A percentile compares a stretch with the other conserved stretches of the same genome.
Conservation (phyloP, 2,329 filamentous ascomycete genomes). For the Curvularia spicifera region DNA sequence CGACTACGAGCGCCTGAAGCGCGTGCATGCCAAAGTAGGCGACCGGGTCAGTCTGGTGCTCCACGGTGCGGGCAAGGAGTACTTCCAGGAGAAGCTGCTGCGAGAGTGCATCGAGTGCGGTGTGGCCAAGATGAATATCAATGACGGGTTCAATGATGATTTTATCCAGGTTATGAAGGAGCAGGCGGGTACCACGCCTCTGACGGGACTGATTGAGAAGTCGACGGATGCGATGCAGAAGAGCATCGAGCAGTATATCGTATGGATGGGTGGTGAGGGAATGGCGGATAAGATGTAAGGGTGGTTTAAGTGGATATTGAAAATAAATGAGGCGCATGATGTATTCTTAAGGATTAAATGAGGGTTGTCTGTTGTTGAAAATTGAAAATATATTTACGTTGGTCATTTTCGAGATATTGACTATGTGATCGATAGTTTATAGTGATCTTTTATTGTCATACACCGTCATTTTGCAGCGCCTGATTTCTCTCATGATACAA, state of each 20-base stretch:
- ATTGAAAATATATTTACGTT: too few species aligned
- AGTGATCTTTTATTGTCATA: too few species aligned
- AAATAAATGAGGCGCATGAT: background rate
- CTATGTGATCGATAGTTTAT: too few species aligned
- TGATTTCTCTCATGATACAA: too few species aligned
- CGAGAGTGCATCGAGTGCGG: constrained; percentile 61
- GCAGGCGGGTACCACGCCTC: constrained; percentile 58
- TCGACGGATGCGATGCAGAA: constrained; percentile 62
- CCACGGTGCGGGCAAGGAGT: constrained; percentile 63
- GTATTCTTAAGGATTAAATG: background rate
- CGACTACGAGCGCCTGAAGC: constrained; percentile 43
- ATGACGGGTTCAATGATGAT: constrained; percentile 63
- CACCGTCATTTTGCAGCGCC: too few species aligned
- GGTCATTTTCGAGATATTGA: too few species aligned
- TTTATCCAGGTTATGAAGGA: constrained; percentile 57
- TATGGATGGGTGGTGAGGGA: constrained; percentile 54
- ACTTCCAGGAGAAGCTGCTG: constrained; percentile 61
- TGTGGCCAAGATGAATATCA: constrained; percentile 65
- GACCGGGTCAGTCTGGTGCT: constrained; percentile 61
- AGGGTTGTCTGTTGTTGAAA: too few species aligned
- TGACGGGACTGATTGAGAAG: constrained; percentile 63
- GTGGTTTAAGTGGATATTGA: background rate
- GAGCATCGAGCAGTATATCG: constrained; percentile 63
- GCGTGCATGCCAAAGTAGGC: constrained; percentile 58
- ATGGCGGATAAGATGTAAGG: constrained; percentile 35